A percentile compares a stretch with the other conserved stretches of the same genome.
These are phyloP conservation scores for Angomonas ambiguus DNA, from an alignment of 208 protist genomes.

Conservation along the genomic window DNA sequence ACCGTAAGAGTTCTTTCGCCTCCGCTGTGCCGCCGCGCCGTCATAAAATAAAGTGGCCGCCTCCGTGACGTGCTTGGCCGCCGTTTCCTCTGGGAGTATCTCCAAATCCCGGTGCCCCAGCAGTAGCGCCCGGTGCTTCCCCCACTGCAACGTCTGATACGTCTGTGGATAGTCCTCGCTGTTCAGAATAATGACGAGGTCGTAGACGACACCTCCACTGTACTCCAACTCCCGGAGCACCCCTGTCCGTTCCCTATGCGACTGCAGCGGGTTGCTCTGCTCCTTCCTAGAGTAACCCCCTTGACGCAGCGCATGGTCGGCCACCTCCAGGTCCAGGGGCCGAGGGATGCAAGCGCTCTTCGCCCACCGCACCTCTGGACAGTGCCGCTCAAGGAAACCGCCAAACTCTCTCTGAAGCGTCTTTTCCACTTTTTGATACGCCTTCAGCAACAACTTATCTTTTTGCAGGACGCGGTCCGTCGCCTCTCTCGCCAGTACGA, in stretches of 20 bases:
- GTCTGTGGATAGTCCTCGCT: slow-evolving; percentile 58
- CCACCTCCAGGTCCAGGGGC: slow-evolving; percentile 27
- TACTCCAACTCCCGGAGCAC: slow-evolving; percentile 49
- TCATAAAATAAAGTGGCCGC: slow-evolving; percentile 65
- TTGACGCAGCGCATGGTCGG: background rate
- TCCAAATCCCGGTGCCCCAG: slow-evolving; percentile 80
- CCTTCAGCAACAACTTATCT: slow-evolving; percentile 59
- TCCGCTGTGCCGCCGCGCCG: background rate
- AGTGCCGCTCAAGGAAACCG: slow-evolving; percentile 53
- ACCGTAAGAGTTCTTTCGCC: background rate
- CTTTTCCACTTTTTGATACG: slow-evolving; percentile 70
- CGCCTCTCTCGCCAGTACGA: slow-evolving; percentile 78
- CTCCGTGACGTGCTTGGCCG: slow-evolving; percentile 63
- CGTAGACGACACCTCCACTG: slow-evolving; percentile 47
- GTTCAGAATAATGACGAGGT: slow-evolving; percentile 62
- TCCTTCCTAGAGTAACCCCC: background rate
- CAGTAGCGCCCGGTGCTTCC: slow-evolving; percentile 52
- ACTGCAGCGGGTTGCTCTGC: slow-evolving; percentile 20
- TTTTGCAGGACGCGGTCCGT: slow-evolving; percentile 71
- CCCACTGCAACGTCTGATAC: slow-evolving; percentile 46
- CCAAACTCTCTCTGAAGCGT: slow-evolving; percentile 78
- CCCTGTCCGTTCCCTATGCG: slow-evolving; percentile 32
- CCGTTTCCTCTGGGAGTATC: slow-evolving; percentile 51
- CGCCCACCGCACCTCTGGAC: slow-evolving; percentile 59
- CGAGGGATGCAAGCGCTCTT: slow-evolving; percentile 67